Percentiles rank a stretch among this genome's conserved stretches.
phyloP scores from a whole-genome alignment of 352 stramenopile species.

The Phytophthora lateralis region DNA sequence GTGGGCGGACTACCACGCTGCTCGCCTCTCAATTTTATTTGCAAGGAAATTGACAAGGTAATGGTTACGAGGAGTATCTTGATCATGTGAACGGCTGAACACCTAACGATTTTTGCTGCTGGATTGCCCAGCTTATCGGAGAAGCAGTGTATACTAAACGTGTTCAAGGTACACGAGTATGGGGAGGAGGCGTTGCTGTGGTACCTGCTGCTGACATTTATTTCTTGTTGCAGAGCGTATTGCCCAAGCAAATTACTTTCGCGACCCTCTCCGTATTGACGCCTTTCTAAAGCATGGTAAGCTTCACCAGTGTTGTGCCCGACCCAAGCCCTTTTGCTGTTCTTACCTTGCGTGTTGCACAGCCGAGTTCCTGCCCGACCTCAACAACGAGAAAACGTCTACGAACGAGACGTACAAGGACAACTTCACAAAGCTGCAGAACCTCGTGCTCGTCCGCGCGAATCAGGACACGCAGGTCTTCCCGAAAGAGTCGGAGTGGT shows the following conservation, averaged over 20 bases:
- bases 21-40: conserved; percentile 82
- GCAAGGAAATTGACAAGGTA: conserved; percentile 83
- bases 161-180: conserved; percentile 65
- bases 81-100: not conserved
- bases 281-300: conserved; percentile 74
- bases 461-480: conserved; percentile 92
- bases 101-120: not conserved
- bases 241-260: conserved; percentile 95
- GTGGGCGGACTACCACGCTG: conserved; percentile 91
- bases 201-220: conserved; percentile 7
- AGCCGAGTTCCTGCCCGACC: conserved; percentile 82
- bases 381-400: conserved; percentile 91
- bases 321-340: not conserved
- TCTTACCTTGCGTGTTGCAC: not conserved
- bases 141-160: conserved; percentile 84
- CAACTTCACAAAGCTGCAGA: conserved; percentile 88
- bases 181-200: not conserved
- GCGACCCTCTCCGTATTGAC: conserved; percentile 80
- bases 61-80: not conserved
- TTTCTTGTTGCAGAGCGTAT: conserved; percentile 53
- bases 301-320: conserved; percentile 1
- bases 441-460: conserved; percentile 91
- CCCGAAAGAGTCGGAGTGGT: conserved; percentile 86
- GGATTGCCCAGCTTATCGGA: conserved; percentile 72
- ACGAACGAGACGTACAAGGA: conserved; percentile 85